Percentiles rank a stretch among this genome's conserved stretches.
Conservation (phyloP, 495 filamentous ascomycete species). For the Neurospora sp. region DNA sequence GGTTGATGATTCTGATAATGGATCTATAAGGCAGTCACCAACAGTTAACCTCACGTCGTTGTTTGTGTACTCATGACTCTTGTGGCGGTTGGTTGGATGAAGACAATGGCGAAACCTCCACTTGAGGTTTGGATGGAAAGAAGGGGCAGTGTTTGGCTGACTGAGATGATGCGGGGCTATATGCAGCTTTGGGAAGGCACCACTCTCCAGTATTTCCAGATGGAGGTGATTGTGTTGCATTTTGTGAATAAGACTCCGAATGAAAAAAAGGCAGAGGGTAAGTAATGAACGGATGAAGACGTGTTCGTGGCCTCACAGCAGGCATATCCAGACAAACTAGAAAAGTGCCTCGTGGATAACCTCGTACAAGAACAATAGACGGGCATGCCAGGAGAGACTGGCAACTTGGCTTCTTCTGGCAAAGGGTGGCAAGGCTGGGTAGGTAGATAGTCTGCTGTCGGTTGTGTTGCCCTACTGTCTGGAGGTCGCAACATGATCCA, state of each 20-base stretch:
- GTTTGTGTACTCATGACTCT: not conserved
- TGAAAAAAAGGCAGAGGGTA: not conserved
- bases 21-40: not conserved
- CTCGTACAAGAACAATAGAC: not conserved
- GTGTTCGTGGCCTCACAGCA: not conserved
- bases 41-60: not conserved
- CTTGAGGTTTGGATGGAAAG: not conserved
- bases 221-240: not conserved
- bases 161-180: slow-evolving; percentile 8
- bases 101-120: not conserved
- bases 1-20: not conserved
- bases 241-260: not conserved
- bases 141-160: not conserved
- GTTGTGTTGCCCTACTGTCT: not conserved
- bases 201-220: not conserved
- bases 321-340: not conserved
- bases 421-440: not conserved
- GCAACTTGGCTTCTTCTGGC: not conserved
- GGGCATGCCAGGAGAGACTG: not conserved
- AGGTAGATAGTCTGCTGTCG: not conserved
- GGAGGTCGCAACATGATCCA: not conserved
- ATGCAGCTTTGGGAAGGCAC: slow-evolving; percentile 6
- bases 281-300: not conserved
- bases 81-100: not conserved
- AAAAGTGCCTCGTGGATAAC: not conserved